Evolutionary conservation across 495 filamentous ascomycete species (phyloP).

Genomic region (Penicillium riverlandense): DNA sequence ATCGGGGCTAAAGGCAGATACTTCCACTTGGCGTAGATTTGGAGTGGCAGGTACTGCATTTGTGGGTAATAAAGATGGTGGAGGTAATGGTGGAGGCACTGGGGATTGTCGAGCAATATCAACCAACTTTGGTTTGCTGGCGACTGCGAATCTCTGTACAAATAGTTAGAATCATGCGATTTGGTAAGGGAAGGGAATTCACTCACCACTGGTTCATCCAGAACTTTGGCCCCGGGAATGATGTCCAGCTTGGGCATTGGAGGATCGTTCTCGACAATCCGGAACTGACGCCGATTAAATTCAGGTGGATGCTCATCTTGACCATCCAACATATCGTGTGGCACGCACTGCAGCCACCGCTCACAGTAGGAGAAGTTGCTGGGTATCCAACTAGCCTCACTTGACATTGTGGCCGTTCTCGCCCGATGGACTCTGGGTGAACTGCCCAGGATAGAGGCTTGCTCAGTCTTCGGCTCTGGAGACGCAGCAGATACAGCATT

Average conservation of each 20-base stretch:
- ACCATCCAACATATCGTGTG: slow-evolving; percentile 21
- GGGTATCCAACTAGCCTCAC: slow-evolving; percentile 36
- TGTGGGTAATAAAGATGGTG: slow-evolving; percentile 14
- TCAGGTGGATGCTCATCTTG: slow-evolving; percentile 19
- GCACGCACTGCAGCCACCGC: slow-evolving; percentile 36
- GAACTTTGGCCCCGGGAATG: slow-evolving; percentile 19
- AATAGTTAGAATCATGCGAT: slow-evolving; percentile 2
- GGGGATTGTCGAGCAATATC: slow-evolving; percentile 39
- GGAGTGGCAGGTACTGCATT: slow-evolving; percentile 28
- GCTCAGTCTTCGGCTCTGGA: slow-evolving; percentile 1
- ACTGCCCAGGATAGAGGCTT: slow-evolving; percentile 3
- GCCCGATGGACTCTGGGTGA: slow-evolving; percentile 24
- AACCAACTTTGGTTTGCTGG: slow-evolving; percentile 36
- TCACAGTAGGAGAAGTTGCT: slow-evolving; percentile 37
- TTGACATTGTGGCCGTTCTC: slow-evolving; percentile 34
- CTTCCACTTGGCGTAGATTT: slow-evolving; percentile 32
- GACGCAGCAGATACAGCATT: slow-evolving; percentile 1
- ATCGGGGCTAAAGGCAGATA: slow-evolving; percentile 41
- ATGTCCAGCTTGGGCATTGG: slow-evolving; percentile 23
- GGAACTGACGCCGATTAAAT: slow-evolving; percentile 31
- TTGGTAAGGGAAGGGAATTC: neutral
- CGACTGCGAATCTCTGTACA: slow-evolving; percentile 29
- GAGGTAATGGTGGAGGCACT: slow-evolving; percentile 12
- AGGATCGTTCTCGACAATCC: slow-evolving; percentile 36
- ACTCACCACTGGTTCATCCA: slow-evolving; percentile 25